Evolutionary conservation across 371 early-diverging fungal species (phyloP).

Genomic region (Umbelopsis sp.): DNA sequence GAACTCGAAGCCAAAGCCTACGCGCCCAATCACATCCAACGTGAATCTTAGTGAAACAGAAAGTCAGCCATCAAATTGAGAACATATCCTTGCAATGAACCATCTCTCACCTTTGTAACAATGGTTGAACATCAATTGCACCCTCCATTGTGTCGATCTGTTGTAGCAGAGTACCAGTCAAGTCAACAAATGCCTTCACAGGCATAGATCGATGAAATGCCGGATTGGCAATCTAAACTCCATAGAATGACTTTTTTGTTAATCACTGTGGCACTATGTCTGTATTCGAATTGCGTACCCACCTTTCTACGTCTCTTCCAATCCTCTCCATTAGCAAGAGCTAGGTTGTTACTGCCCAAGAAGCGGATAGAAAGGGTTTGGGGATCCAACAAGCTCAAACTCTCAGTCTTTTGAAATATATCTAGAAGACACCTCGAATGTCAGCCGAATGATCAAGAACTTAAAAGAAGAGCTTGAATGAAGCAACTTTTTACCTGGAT

Average conservation of each 20-base stretch:
- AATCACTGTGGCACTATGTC: too few relatives aligned
- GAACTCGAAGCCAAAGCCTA: constrained; percentile 25
- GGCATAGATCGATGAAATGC: constrained; percentile 34
- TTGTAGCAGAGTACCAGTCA: constrained; percentile 21
- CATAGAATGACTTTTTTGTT: not conserved
- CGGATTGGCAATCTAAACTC: constrained; percentile 29
- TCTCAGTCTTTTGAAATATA: not conserved
- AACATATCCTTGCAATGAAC: not conserved
- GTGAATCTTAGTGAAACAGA: not conserved
- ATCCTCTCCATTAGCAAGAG: constrained; percentile 34
- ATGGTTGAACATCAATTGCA: not conserved
- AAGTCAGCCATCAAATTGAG: not conserved
- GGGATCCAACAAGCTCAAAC: not conserved
- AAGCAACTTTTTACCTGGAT: not conserved
- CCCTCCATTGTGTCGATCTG: constrained; percentile 18
- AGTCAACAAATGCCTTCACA: constrained; percentile 28
- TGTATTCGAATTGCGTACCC: not conserved
- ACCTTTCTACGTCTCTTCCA: constrained; percentile 47
- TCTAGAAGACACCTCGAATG: not conserved
- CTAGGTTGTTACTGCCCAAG: constrained; percentile 35
- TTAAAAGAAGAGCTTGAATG: not conserved
- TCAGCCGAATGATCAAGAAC: not conserved
- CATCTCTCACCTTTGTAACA: not conserved
- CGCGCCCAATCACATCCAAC: constrained; percentile 10
- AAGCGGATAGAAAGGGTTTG: constrained; percentile 23